Percentiles rank a stretch among this genome's conserved stretches.
phyloP scores from a whole-genome alignment of 2,329 filamentous ascomycete species.

The Penicillium sp. region DNA sequence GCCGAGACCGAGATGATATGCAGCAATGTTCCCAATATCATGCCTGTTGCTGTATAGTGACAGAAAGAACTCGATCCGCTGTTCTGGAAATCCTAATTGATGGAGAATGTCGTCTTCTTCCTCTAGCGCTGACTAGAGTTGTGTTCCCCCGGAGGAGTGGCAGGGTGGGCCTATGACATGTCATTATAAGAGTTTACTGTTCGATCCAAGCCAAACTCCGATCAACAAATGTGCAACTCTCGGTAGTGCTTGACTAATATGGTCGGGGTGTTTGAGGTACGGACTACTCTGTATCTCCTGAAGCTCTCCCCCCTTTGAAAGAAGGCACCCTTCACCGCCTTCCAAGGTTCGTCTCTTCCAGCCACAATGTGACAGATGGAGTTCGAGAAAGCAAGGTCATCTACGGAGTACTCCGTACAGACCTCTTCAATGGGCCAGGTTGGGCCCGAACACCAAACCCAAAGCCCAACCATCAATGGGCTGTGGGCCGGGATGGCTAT shows the following conservation, averaged over 20 bases:
- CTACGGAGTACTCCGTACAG: no score
- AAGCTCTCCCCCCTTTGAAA: background rate
- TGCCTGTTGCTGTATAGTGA: constrained; percentile 11
- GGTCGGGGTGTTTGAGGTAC: background rate
- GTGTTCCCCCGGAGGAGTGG: constrained; percentile 14
- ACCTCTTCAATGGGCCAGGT: no score
- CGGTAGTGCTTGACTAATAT: background rate
- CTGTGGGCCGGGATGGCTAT: no score
- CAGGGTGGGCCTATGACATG: background rate
- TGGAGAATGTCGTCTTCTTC: constrained; percentile 19
- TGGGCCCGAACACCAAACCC: no score
- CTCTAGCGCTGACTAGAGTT: constrained; percentile 13
- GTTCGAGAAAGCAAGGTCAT: no score
- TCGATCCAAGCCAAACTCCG: background rate
- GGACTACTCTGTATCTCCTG: background rate
- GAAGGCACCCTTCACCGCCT: background rate
- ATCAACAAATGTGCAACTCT: background rate
- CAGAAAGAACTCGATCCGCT: constrained; percentile 13
- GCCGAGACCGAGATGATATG: constrained; percentile 13
- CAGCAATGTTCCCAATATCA: constrained; percentile 10
- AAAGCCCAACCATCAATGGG: no score
- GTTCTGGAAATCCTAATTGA: constrained; percentile 10
- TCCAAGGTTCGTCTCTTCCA: background rate
- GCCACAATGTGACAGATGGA: background rate
- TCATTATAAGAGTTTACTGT: background rate